Conservation (phyloP, 805 yeast genomes). For the Myxozyma neglecta region DNA sequence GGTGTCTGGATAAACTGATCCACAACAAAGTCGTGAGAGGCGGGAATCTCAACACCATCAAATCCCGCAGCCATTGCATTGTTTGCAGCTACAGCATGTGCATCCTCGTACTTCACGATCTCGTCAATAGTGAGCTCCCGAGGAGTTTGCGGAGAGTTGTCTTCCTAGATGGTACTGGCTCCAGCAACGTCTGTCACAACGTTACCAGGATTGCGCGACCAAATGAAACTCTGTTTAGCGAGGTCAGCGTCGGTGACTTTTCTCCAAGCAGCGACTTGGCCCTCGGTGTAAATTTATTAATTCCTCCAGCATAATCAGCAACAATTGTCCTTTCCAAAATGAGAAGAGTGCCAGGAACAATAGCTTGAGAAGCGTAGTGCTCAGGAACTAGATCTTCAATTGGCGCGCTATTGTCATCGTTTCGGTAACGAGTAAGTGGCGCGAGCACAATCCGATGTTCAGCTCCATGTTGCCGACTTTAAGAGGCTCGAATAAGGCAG, state of each 20-base stretch:
- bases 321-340: conserved; percentile 61
- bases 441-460: conserved; percentile 49
- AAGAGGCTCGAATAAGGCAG: conserved; percentile 34
- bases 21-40: conserved; percentile 37
- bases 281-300: conserved; percentile 62
- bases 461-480: conserved; percentile 35
- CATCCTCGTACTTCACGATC: conserved; percentile 46
- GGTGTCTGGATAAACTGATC: conserved; percentile 49
- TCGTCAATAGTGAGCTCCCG: conserved; percentile 43
- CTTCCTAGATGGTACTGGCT: conserved; percentile 38
- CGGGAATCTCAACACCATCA: too few species aligned
- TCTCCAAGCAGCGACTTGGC: conserved; percentile 82
- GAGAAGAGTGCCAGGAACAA: conserved; percentile 55
- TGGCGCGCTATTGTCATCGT: conserved; percentile 22
- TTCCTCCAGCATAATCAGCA: conserved; percentile 44
- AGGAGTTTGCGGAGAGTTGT: neutral
- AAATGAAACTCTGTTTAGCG: conserved; percentile 43
- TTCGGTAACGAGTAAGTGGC: conserved; percentile 53
- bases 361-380: conserved; percentile 58
- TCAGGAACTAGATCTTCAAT: conserved; percentile 46
- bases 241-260: conserved; percentile 50
- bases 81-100: conserved; percentile 55
- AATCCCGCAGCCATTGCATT: conserved; percentile 46
- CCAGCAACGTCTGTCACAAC: conserved; percentile 40
- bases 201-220: conserved; percentile 46